phyloP scores from a whole-genome alignment of 179 eudicot genomes.

The Sideroxylon spinosum region DNA sequence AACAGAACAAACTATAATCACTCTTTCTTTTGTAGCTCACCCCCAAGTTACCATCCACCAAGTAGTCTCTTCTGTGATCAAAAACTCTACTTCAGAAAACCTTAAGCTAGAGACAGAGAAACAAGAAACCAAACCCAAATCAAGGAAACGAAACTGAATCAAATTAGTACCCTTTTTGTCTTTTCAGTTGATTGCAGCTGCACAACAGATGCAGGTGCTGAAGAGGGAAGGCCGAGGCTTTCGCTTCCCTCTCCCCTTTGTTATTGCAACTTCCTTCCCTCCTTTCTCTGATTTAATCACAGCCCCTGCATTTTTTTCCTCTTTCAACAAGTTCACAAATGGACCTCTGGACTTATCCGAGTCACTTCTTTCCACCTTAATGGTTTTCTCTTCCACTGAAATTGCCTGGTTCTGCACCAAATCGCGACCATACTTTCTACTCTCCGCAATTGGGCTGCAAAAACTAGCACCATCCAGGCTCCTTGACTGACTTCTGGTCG shows the following conservation, averaged over 20 bases:
- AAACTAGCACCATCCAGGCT: conserved; percentile 13
- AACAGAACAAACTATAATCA: not conserved
- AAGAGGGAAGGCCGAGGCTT: conserved; percentile 35
- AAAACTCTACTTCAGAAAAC: conserved; percentile 9
- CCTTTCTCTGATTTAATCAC: conserved; percentile 5
- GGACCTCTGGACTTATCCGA: conserved; percentile 27
- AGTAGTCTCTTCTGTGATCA: not conserved
- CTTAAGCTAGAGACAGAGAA: not conserved
- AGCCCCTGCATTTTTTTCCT: conserved; percentile 7
- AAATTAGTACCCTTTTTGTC: not conserved
- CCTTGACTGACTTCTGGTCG: conserved; percentile 31
- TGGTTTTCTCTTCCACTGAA: conserved; percentile 36
- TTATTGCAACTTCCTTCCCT: conserved; percentile 9
- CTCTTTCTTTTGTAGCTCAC: not conserved
- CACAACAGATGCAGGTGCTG: conserved; percentile 45
- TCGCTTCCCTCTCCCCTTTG: conserved; percentile 28
- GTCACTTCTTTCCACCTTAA: conserved; percentile 35
- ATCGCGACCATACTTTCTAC: no score
- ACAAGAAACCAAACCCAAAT: not conserved
- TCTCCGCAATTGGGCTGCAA: not conserved
- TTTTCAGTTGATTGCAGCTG: conserved; percentile 23
- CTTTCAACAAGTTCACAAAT: conserved; percentile 16
- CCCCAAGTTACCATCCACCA: not conserved
- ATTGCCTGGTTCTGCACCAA: conserved; percentile 1
- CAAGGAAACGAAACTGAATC: not conserved